Evolutionary conservation across 768 basidiomycete genomes (phyloP), one percentile per base, ranked within the genome.

Genomic region (Boletellus sp.): DNA sequence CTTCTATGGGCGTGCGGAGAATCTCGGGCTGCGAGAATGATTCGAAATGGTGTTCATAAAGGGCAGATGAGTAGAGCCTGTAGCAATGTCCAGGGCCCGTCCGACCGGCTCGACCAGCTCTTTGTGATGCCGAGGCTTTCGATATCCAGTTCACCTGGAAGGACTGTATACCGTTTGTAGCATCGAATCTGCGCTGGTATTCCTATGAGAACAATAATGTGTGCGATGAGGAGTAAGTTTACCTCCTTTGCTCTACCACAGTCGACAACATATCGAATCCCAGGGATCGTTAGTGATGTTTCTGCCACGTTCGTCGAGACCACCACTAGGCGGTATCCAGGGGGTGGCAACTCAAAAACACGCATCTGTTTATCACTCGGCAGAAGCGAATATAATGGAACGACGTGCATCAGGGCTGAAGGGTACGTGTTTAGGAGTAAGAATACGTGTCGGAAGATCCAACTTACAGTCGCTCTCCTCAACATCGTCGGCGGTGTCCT

Each of bases 71-170:
- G 72, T 95, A 98, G 12, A 98, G 81, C 34, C 96, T 83, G 66
- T 98, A 98, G 69, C 96, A 98, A 68, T 98, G 96, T 23, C 96
- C 96, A 13, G 96, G 95, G 4, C 96, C 95, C 13, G 93, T 97
- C 52, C 96, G 91, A 11, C 96, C 96, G 0, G 96, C 96, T 63
- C 96, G 87, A 63, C 96, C 96, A 4, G 96, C 86, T 52, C 96
- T 80, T 64, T 99, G 96, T 1, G 90, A 79, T 0, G 94, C 93
- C 3, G 94, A 94, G 2, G 95, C 93, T 65, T 97, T 97, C 15
- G 93, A 93, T 54, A 88, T 84, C 95, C 94, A 99, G 47, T 80
- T 82, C 38, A 99, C 80, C 63, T 87, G 85, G 73, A 95, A 98
- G 8, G 91, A 78, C 70, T 98, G 94, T 20, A 99, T 87, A 20